A percentile compares a stretch with the other conserved stretches of the same genome.
Evolutionary conservation across 495 filamentous ascomycete species (phyloP).

Genomic region (Talaromyces stipitatus): DNA sequence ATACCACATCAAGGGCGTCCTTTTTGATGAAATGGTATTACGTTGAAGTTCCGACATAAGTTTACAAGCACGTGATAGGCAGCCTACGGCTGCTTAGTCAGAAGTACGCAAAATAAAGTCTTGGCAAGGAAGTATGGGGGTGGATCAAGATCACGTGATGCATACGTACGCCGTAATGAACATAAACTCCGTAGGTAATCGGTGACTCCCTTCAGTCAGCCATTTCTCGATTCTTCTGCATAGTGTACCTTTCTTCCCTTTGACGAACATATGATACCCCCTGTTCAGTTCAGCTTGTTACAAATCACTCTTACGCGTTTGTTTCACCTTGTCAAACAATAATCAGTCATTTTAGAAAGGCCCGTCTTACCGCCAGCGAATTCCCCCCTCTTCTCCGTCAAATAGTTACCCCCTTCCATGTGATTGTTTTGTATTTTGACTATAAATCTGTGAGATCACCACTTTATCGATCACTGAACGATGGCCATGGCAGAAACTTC

Average conservation of each 20-base stretch:
- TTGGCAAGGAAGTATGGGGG: too few species aligned
- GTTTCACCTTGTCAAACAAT: not conserved
- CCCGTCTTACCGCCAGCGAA: not conserved
- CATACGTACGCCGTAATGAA: not conserved
- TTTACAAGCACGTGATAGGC: too few species aligned
- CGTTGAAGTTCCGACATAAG: too few species aligned
- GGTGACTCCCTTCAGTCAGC: not conserved
- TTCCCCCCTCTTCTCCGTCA: not conserved
- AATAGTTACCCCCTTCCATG: not conserved
- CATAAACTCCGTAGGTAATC: not conserved
- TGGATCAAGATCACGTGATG: not conserved
- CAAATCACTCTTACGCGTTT: not conserved
- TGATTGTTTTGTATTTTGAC: too few species aligned
- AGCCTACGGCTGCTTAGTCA: too few species aligned
- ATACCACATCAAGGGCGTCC: too few species aligned
- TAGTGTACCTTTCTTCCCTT: not conserved
- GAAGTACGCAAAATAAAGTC: too few species aligned
- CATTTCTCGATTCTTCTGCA: not conserved
- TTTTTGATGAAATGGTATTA: too few species aligned
- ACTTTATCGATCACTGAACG: not conserved
- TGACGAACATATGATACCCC: not conserved
- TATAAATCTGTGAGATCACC: not conserved
- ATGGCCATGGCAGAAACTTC: slow-evolving; percentile 7
- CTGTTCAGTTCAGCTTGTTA: not conserved
- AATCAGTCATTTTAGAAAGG: not conserved